phyloP scores from a whole-genome alignment of 768 basidiomycete genomes.

The Termitomyces sp. region DNA sequence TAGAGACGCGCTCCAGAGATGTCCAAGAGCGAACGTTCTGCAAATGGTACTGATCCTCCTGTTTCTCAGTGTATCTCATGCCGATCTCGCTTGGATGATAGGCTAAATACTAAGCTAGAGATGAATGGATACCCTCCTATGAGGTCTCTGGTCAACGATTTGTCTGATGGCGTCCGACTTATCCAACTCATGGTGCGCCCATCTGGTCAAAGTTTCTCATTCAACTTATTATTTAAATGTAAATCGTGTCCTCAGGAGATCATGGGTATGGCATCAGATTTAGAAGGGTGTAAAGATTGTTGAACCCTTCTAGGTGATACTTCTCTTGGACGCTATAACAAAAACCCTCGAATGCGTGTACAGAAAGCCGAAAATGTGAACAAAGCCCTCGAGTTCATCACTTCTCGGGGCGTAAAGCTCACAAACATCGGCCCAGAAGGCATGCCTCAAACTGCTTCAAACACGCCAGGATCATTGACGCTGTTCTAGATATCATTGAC shows the following conservation, averaged over 20 bases:
- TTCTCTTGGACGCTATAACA: constrained; percentile 94
- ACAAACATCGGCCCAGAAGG: constrained; percentile 99
- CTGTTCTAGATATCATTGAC: constrained; percentile 87
- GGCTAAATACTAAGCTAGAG: constrained; percentile 96
- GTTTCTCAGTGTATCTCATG: constrained; percentile 7
- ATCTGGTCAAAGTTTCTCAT: background rate
- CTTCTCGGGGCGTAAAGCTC: constrained; percentile 88
- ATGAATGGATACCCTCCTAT: constrained; percentile 82
- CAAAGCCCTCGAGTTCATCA: constrained; percentile 94
- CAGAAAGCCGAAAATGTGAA: constrained; percentile 99
- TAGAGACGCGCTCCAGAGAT: constrained; percentile 62
- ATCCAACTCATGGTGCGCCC: constrained; percentile 87
- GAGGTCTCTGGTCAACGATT: constrained; percentile 84
- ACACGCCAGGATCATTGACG: constrained; percentile 7
- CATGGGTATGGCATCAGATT: constrained; percentile 64
- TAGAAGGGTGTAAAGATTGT: constrained; percentile 1
- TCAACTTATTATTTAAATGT: constrained; percentile 4
- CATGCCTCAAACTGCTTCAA: constrained; percentile 24
- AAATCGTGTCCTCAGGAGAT: constrained; percentile 67
- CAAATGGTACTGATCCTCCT: constrained; percentile 63
- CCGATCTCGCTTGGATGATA: constrained; percentile 29
- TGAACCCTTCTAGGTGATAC: constrained; percentile 59
- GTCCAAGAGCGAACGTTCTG: constrained; percentile 85
- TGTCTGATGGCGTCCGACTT: constrained; percentile 92
- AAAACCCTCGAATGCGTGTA: constrained; percentile 83